Evolutionary conservation across 2,329 filamentous ascomycete genomes (phyloP).

Genomic region (Pestalotiopsis sp.): DNA sequence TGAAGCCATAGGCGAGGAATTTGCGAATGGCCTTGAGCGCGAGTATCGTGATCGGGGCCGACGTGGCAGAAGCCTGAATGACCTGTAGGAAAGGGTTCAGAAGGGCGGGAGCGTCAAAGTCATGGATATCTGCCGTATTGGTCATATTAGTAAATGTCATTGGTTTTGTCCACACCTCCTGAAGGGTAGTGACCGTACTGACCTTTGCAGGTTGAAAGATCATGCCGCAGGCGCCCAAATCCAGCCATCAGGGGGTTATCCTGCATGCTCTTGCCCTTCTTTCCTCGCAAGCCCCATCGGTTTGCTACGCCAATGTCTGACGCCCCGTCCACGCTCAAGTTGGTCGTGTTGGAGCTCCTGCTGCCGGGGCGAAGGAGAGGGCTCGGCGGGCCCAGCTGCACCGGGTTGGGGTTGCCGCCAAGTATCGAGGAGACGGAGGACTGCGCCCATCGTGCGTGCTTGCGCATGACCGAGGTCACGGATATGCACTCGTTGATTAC

Average conservation of each 20-base stretch:
- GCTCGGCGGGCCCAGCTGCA: slow-evolving; percentile 54
- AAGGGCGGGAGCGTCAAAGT: slow-evolving; percentile 86
- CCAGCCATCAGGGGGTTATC: slow-evolving; percentile 96
- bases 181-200: slow-evolving; percentile 21
- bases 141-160: slow-evolving; percentile 26
- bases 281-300: slow-evolving; percentile 90
- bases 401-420: slow-evolving; percentile 69
- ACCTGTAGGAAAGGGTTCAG: slow-evolving; percentile 95
- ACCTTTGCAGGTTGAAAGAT: slow-evolving; percentile 86
- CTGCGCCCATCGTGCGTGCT: slow-evolving; percentile 93
- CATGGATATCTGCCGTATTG: slow-evolving; percentile 68
- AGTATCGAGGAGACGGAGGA: slow-evolving; percentile 95
- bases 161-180: background rate
- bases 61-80: slow-evolving; percentile 93
- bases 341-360: slow-evolving; percentile 39
- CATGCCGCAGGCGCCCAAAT: slow-evolving; percentile 86
- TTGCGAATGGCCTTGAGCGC: slow-evolving; percentile 93
- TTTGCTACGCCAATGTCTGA: slow-evolving; percentile 69
- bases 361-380: slow-evolving; percentile 42
- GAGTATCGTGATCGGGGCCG: slow-evolving; percentile 92
- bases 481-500: slow-evolving; percentile 99
- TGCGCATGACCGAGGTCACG: slow-evolving; percentile 97
- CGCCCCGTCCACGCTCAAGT: slow-evolving; percentile 40
- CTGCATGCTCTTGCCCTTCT: slow-evolving; percentile 96
- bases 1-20: slow-evolving; percentile 93